Conservation (phyloP, 768 basidiomycete genomes). For the Mycena olivaceomarginata region DNA sequence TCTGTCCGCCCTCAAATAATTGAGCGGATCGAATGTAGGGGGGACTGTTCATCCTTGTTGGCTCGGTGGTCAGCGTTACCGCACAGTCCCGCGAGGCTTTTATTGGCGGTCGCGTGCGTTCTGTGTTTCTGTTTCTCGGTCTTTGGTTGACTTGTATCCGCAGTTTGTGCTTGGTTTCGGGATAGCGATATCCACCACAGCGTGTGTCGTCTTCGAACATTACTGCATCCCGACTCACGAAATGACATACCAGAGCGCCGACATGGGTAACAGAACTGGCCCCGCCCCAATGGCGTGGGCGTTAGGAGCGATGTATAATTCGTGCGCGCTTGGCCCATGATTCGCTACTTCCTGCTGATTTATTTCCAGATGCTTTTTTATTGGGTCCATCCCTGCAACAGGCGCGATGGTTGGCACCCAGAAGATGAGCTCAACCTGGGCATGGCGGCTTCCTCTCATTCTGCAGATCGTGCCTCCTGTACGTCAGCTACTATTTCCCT, state of each 20-base stretch:
- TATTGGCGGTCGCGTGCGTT: constrained; percentile 48
- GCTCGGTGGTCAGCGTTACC: constrained; percentile 48
- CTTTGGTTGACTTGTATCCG: constrained; percentile 54
- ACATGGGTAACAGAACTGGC: constrained; percentile 64
- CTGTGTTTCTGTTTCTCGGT: neutral
- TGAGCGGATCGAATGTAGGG: constrained; percentile 41
- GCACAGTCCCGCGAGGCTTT: constrained; percentile 51
- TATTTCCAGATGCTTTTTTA: constrained; percentile 41
- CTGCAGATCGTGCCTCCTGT: constrained; percentile 63
- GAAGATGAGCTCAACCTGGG: constrained; percentile 68
- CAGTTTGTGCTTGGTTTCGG: constrained; percentile 68
- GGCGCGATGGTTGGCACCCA: constrained; percentile 60
- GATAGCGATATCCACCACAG: constrained; percentile 65
- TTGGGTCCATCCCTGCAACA: constrained; percentile 51
- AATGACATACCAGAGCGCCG: constrained; percentile 57
- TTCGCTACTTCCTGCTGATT: constrained; percentile 30
- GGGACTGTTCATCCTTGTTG: constrained; percentile 52
- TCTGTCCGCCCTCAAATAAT: constrained; percentile 31
- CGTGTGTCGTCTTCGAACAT: constrained; percentile 40
- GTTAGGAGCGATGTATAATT: constrained; percentile 69
- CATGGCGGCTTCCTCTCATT: constrained; percentile 78
- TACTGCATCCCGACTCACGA: neutral
- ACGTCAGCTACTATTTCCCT: neutral
- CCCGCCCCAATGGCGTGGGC: constrained; percentile 50
- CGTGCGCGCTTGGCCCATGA: constrained; percentile 61